These are phyloP conservation scores for Polyporus arcularius DNA, from an alignment of 768 basidiomycete species.

Conservation along the genomic window DNA sequence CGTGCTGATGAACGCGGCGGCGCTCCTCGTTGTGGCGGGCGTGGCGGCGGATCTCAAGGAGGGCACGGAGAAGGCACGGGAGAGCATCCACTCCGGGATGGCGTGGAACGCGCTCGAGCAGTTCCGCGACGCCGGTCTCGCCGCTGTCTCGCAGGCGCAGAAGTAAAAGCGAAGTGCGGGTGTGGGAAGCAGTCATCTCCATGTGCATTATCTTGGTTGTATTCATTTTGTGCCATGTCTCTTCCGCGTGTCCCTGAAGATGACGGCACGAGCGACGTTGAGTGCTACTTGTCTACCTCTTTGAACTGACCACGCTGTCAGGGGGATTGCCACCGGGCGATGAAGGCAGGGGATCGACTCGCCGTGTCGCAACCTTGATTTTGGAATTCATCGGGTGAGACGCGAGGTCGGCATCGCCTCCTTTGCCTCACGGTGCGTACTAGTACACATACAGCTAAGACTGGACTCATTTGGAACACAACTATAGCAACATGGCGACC, in stretches of 20 bases:
- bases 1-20: slow-evolving; percentile 88
- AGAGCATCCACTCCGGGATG: slow-evolving; percentile 31
- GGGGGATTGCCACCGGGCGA: too few relatives aligned
- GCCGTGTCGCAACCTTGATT: too few relatives aligned
- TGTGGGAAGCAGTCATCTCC: not conserved
- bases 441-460: too few relatives aligned
- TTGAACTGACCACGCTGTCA: too few relatives aligned
- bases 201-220: not conserved
- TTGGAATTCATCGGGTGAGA: too few relatives aligned
- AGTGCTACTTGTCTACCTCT: too few relatives aligned
- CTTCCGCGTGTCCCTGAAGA: too few relatives aligned
- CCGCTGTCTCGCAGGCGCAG: not conserved
- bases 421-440: too few relatives aligned
- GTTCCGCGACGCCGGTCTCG: slow-evolving; percentile 44
- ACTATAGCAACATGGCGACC: not conserved
- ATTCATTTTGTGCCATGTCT: not conserved
- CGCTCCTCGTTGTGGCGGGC: slow-evolving; percentile 84
- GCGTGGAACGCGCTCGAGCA: slow-evolving; percentile 33
- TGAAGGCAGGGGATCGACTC: too few relatives aligned
- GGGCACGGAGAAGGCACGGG: slow-evolving; percentile 21
- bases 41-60: slow-evolving; percentile 43
- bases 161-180: slow-evolving; percentile 55
- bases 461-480: not conserved
- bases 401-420: too few relatives aligned
- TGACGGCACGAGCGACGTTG: too few relatives aligned